Conservation (phyloP, 2,329 filamentous ascomycete species). For the Aspergillus novoparasiticus region DNA sequence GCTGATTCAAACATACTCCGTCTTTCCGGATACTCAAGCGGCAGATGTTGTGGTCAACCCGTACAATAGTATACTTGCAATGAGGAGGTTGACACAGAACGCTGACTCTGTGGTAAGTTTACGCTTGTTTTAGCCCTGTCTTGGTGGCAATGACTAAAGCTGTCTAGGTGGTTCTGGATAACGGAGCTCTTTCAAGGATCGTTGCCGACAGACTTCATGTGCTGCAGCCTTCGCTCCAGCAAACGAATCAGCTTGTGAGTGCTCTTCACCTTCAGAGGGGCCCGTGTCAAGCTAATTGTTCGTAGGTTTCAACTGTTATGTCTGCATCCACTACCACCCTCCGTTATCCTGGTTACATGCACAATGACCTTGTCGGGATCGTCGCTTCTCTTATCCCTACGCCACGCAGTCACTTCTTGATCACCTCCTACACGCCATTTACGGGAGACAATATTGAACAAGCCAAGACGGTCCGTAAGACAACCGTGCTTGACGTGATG, state of each 20-base stretch:
- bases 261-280: not conserved
- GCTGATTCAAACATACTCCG: conserved; percentile 97
- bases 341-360: conserved; percentile 98
- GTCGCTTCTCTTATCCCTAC: conserved; percentile 94
- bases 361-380: conserved; percentile 97
- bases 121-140: not conserved
- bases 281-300: conserved; percentile 8
- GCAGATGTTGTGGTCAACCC: conserved; percentile 95
- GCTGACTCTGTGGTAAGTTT: conserved; percentile 81
- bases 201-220: conserved; percentile 93
- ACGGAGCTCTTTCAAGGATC: conserved; percentile 89
- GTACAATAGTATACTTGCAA: conserved; percentile 93
- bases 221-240: conserved; percentile 92
- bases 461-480: conserved; percentile 96
- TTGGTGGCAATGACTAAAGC: conserved; percentile 25
- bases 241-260: conserved; percentile 88
- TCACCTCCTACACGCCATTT: conserved; percentile 98
- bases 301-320: conserved; percentile 89
- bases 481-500: conserved; percentile 98
- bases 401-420: conserved; percentile 94
- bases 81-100: conserved; percentile 90
- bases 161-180: conserved; percentile 78
- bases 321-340: conserved; percentile 95
- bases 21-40: conserved; percentile 92
- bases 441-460: conserved; percentile 95